A percentile compares a stretch with the other conserved stretches of the same genome.
Evolutionary conservation across 2,329 filamentous ascomycete genomes (phyloP).

Genomic region (Trichoderma asperellum): DNA sequence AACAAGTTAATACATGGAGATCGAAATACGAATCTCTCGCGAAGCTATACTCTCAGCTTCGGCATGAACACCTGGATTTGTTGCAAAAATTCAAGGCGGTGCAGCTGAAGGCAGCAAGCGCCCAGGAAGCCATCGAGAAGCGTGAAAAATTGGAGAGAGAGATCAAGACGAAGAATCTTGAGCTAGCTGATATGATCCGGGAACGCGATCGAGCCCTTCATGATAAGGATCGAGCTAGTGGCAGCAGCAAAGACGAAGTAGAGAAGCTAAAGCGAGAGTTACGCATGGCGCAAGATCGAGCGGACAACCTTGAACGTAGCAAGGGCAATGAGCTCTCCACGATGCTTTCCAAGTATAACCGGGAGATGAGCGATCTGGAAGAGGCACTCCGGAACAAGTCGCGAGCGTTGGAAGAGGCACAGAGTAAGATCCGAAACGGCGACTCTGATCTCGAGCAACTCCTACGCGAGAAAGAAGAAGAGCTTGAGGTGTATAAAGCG

Average conservation of each 20-base stretch:
- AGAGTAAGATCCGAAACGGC: constrained; percentile 76
- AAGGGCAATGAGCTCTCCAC: constrained; percentile 95
- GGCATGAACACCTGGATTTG: constrained; percentile 92
- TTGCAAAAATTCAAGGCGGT: constrained; percentile 95
- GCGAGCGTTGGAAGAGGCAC: constrained; percentile 80
- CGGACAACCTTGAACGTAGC: constrained; percentile 86
- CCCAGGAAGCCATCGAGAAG: constrained; percentile 93
- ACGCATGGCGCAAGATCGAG: constrained; percentile 85
- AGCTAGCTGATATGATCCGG: constrained; percentile 96
- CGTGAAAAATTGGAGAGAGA: constrained; percentile 95
- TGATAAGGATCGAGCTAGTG: constrained; percentile 85
- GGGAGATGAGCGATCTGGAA: constrained; percentile 95
- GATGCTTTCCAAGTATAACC: constrained; percentile 93
- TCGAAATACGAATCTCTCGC: constrained; percentile 96
- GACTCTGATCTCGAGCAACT: constrained; percentile 83
- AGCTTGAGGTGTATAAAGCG: constrained; percentile 96
- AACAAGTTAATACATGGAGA: constrained; percentile 97
- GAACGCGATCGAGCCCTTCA: constrained; percentile 92
- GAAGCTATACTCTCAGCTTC: constrained; percentile 94
- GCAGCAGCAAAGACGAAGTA: constrained; percentile 87
- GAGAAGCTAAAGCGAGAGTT: constrained; percentile 95
- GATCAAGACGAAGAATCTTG: constrained; percentile 99
- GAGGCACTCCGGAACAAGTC: constrained; percentile 89
- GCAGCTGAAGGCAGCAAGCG: constrained; percentile 94
- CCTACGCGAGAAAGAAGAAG: constrained; percentile 92